A percentile compares a stretch with the other conserved stretches of the same genome.
These are phyloP conservation scores for Fragaria vesca DNA, from an alignment of 306 rosid genomes.

Conservation along the genomic window DNA sequence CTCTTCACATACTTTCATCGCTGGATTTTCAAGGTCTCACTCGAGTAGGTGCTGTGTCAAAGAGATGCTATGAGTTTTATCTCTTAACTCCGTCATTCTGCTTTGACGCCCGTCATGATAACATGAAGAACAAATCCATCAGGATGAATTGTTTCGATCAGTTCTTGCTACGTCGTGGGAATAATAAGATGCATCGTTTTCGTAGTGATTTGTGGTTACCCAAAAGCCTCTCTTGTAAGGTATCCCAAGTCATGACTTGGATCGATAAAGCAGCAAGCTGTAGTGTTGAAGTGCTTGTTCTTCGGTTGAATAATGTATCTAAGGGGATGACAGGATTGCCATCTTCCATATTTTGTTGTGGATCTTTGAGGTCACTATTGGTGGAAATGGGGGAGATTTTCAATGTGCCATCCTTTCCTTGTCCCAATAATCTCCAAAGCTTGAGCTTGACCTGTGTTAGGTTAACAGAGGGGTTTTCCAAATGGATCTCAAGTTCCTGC, in stretches of 20 bases:
- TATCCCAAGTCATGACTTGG: background rate
- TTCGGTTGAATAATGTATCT: background rate
- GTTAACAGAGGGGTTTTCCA: background rate
- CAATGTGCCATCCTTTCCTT: background rate
- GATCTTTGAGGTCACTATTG: background rate
- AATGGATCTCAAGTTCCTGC: background rate
- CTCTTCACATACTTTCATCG: background rate
- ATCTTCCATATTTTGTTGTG: background rate
- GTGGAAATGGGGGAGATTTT: background rate
- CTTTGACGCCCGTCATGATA: background rate
- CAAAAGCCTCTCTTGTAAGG: background rate
- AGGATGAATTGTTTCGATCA: background rate
- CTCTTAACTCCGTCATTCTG: background rate
- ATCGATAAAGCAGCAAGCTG: background rate
- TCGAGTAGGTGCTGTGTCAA: background rate
- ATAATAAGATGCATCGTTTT: background rate
- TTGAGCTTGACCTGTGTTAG: background rate
- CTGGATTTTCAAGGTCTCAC: background rate
- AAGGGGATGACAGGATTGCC: background rate
- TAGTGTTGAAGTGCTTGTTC: background rate
- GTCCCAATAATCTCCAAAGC: background rate
- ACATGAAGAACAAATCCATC: background rate
- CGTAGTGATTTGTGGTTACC: background rate
- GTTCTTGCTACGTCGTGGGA: background rate
- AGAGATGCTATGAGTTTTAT: background rate